Evolutionary conservation across 495 filamentous ascomycete species (phyloP), one percentile per base, ranked within the genome.

Genomic region (Penicillium salamii): DNA sequence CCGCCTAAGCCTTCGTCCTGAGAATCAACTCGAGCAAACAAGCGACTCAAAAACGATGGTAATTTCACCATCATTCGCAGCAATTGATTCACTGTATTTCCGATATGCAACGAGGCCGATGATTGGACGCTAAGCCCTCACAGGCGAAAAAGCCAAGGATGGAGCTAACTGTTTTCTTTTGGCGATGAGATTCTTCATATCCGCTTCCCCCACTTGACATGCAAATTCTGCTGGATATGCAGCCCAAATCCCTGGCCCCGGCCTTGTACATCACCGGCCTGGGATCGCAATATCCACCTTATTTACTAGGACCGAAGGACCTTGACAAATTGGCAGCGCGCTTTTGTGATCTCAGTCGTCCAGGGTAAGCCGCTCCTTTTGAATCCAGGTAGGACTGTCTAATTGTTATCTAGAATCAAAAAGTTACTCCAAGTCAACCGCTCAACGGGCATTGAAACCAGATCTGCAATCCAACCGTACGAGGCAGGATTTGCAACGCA

Each of bases 341-440:
- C 15, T 43, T 43, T 21, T 5, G 19, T 14, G 41, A 43, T 43
- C 8, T 18, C 7, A 21, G 9, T 5, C 31, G 26, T 20, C 41
- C 41, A 33, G 41, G 41, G 41, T 43, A 32, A 7, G 26, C 11
- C 9, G 9, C 9, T 21, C 11, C 17, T 23, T 39, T 9, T 12
- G 3, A 2, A 3, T 26, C 23, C 23, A 26, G 23, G 23, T 3
- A 26, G 8, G 23, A 21, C 11, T 23, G 29, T 32, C 5, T 32
- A 11, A 3, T 18, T 8, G 13, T 32, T 19, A n/a, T 32, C 6
- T 32, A 32, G 67, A 34, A 49, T 71, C 18, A 65, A 71, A 41
- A 83, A 79, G 59, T 71, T 86, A 32, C 76, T 82, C 33, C 67
- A 70, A 24, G 82, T 86, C 67, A 86, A 86, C 67, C 70, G 72